phyloP scores from a whole-genome alignment of 306 rosid genomes.

The Medicago truncatula region MtrunA17r5.0-ANR NC_053046.1:26000001-26000500 shows the following conservation, averaged over 20 bases:
- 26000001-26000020: constrained; percentile 81
- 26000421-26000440: background rate
- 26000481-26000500: too few species aligned
- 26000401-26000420: background rate
- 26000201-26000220: constrained; percentile 19
- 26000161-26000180: constrained; percentile 74
- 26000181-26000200: constrained; percentile 81
- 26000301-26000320: background rate
- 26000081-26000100: background rate
- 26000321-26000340: background rate
- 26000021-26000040: constrained; percentile 88
- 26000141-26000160: constrained; percentile 73
- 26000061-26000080: background rate
- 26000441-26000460: too few species aligned
- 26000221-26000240: too few species aligned
- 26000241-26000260: too few species aligned
- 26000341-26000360: background rate
- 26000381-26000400: background rate
- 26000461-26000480: too few species aligned
- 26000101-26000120: constrained; percentile 40
- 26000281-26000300: background rate
- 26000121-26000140: constrained; percentile 67
- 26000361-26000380: background rate
- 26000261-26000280: background rate
- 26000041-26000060: background rate